Evolutionary conservation across 2,329 filamentous ascomycete genomes (phyloP), one percentile per base, ranked within the genome.

Genomic region (Cladophialophora immunda): DNA sequence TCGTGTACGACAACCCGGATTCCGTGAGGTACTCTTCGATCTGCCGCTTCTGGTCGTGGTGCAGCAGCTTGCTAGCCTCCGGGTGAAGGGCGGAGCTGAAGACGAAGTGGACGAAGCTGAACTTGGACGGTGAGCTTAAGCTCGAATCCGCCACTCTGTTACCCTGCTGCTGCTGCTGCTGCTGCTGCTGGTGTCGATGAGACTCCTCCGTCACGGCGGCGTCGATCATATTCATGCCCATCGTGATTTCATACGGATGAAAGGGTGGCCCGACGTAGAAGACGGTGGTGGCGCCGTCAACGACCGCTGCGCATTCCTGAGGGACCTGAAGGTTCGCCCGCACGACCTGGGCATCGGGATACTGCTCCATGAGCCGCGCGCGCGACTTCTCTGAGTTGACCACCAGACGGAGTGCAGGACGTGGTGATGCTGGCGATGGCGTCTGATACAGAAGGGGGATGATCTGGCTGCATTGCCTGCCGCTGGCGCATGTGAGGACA

Each of bases 61-160:
- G 13, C 15, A 45, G 30, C 22, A 62, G 17, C 52, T 56, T 56
- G 34, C 45, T 55, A 6, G 41, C 8, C 52, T 62, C 50, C 15
- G 89, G 92, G 65, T 76, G 70, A 2, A 78, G 64, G 27, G 79
- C 78, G 17, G 73, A 75, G 45, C 71, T 75, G 64, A 75, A 76
- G 36, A 80, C 71, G 34, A 81, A 75, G 58, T 81, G 79, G 19
- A 50, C 19, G 19, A 6, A 19, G 19, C 45, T 13, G 6, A 22
- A 22, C 64, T 73, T 72, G 36, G 27, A 30, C 0, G 32, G 32
- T 15, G 68, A 79, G 75, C 0, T 41, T 53, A 19, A 67, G 71
- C 1, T 62, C 65, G 25, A 69, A 59, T 2, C 67, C 57, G 32
- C 68, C 58, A 17, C 65, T 60, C 58, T 76, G 66, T 13, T 66